Base-by-base conservation (phyloP, 208 protist species). In the Acanthamoeba healyi region DNA sequence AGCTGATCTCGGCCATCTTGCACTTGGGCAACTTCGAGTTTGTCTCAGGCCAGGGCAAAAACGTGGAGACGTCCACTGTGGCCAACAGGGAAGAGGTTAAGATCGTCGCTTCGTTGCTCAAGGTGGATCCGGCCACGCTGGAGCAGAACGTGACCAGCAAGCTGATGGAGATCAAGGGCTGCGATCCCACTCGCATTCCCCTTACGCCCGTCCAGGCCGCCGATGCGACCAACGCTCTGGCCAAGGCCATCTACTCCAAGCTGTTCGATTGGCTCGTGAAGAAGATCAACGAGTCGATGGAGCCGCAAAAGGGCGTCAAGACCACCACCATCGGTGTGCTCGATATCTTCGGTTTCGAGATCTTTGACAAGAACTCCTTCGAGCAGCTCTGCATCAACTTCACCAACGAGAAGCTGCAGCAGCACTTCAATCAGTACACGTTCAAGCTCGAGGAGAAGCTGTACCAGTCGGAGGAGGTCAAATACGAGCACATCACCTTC, bases 351-450 rank as follows among this genome's bases (percentile, higher is more conserved):
- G 87, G 87, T 54, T 93, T 93, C 46, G 98, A 99, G 96, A 97
- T 97, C 82, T 99, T 98, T 94, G 63, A 97, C 38, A 63, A 95
- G 44, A 98, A 98, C 94, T 92, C 61, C 19, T 98, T 98, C 56
- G 97, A 98, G 84, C 97, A 98, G 84, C 72, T 98, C 10, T 98
- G 97, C 67, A 98, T 98, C 94, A 98, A 98, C 93, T 98, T 96
- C 56, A 96, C 96, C 74, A 98, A 98, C 77, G 97, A 98, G 79
- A 97, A 82, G 70, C 46, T 95, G 19, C 56, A 63, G 10, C 96
- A 97, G 72, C 95, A 94, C 94, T 98, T 98, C 77, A 97, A 95
- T n/a, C 84, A 97, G 58, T 56, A 96, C 79, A 96, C 94, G 46
- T 94, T 96, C 90, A 96, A 96, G 84, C 61, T 94, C 24, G 95